Evolutionary conservation across 257 asterid genomes (phyloP), one percentile per base, ranked within the genome.

Genomic region (Fraxinus quadrangulata): DNA sequence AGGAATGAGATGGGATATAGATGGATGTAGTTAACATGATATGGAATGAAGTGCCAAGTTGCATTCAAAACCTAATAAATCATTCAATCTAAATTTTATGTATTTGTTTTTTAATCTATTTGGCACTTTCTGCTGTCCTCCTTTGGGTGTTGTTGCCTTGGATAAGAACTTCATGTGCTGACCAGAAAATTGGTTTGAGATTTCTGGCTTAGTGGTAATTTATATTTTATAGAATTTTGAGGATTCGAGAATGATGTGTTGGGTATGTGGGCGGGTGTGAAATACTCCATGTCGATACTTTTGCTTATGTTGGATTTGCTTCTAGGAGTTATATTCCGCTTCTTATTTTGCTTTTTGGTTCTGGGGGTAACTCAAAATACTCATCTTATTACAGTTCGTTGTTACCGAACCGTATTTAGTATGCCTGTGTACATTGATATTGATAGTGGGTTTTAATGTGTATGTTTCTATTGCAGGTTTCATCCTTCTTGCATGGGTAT

Each of bases 401-500:
- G 14, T 61, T 24, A 30, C 33, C 17, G 3, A 23, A 61, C 34
- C 24, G 13, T 61, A 28, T 61, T 42, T 11, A 61, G 5, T 9
- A 61, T 23, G 33, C 33, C 17, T 24, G 34, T 9, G n/a, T 8
- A 24, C 3, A 6, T 56, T 61, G 9, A 23, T 61, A 61, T 61
- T 61, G 33, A 19, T 56, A 61, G 68, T 6, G 19, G 26, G 6
- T 24, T 12, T 61, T 61, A 61, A 61, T 61, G 14, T 6, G 12
- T 0, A 21, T 61, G 68, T 61, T 61, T 61, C 68, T 61, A 16
- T 78, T 82, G 80, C 85, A 92, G 97, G 97, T 92, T 92, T 84
- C 97, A 92, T 82, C 97, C 97, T 83, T 83, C 86, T 74, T 92
- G 97, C 80, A 91, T 92, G 97, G 94, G 97, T 63, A 89, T 91